Percentiles rank a stretch among this genome's conserved stretches.
These are phyloP conservation scores for Ciborinia camelliae DNA, from an alignment of 2,329 filamentous ascomycete species.

Conservation along the genomic window DNA sequence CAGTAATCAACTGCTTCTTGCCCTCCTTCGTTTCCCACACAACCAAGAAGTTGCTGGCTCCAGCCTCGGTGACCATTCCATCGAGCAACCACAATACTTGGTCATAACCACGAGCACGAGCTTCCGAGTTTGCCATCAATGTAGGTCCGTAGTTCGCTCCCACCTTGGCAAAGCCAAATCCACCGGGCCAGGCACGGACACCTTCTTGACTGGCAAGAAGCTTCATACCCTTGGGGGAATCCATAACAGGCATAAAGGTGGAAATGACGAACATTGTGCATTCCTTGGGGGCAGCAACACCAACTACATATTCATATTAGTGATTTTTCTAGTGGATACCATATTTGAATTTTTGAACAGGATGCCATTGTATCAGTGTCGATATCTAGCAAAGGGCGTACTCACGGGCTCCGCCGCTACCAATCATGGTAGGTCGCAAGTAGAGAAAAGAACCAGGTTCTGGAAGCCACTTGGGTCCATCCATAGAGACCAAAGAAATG, in stretches of 20 bases:
- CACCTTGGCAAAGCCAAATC: constrained; percentile 88
- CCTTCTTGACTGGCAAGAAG: constrained; percentile 77
- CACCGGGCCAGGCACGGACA: constrained; percentile 88
- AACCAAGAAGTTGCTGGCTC: constrained; percentile 89
- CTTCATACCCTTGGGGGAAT: constrained; percentile 58
- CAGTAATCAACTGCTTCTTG: constrained; percentile 71
- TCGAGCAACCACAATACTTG: constrained; percentile 95
- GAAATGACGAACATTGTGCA: constrained; percentile 86
- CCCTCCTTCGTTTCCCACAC: constrained; percentile 68
- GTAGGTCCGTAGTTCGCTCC: constrained; percentile 91
- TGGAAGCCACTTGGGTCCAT: constrained; percentile 78
- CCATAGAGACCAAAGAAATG: constrained; percentile 64
- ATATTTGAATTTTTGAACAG: background rate
- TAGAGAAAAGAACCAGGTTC: constrained; percentile 73
- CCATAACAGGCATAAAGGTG: constrained; percentile 58
- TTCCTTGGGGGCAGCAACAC: constrained; percentile 74
- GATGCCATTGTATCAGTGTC: background rate
- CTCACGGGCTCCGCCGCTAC: constrained; percentile 62
- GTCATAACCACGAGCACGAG: constrained; percentile 69
- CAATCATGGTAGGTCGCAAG: constrained; percentile 77
- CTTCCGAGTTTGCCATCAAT: constrained; percentile 74
- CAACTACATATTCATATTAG: constrained; percentile 45
- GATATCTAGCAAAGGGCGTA: background rate
- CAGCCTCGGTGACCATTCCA: constrained; percentile 81
- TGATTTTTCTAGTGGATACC: background rate